phyloP scores from a whole-genome alignment of 2,329 filamentous ascomycete species.

The Decorospora gaudefroyi region DNA sequence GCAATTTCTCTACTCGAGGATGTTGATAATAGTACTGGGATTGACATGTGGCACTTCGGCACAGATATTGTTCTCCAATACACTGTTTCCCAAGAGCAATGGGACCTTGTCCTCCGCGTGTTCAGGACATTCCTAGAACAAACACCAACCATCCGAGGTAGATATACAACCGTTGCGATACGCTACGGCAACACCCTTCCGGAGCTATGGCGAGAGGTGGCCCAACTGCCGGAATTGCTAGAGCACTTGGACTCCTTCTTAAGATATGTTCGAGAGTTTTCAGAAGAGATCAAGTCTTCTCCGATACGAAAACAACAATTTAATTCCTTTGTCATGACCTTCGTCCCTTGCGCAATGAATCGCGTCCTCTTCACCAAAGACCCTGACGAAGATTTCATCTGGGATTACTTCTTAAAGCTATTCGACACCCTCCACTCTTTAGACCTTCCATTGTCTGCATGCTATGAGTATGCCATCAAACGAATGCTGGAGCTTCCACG shows the following conservation, averaged over 20 bases:
- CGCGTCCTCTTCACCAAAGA: slow-evolving; percentile 23
- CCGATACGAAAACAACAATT: slow-evolving; percentile 20
- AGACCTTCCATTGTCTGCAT: slow-evolving; percentile 21
- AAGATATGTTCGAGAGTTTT: slow-evolving; percentile 29
- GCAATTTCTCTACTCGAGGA: slow-evolving; percentile 51
- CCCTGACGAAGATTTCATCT: slow-evolving; percentile 35
- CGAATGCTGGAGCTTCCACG: slow-evolving; percentile 32
- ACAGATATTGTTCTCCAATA: slow-evolving; percentile 38
- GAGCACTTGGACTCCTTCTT: slow-evolving; percentile 37
- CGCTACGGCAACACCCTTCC: slow-evolving; percentile 18
- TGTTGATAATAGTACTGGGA: slow-evolving; percentile 28
- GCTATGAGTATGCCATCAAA: slow-evolving; percentile 37
- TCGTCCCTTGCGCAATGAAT: slow-evolving; percentile 37
- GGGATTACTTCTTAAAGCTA: slow-evolving; percentile 30
- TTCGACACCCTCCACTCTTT: slow-evolving; percentile 31
- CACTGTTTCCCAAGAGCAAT: slow-evolving; percentile 40
- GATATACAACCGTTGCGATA: slow-evolving; percentile 3
- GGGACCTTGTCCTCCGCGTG: slow-evolving; percentile 43
- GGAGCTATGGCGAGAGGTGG: slow-evolving; percentile 32
- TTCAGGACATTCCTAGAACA: slow-evolving; percentile 26
- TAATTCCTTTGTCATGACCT: slow-evolving; percentile 32
- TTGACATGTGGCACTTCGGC: slow-evolving; percentile 26
- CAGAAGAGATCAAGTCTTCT: slow-evolving; percentile 29
- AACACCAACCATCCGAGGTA: slow-evolving; percentile 7
- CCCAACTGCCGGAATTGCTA: slow-evolving; percentile 31